Evolutionary conservation across 73 alveolate genomes (phyloP), one percentile per base, ranked within the genome.

Genomic region (Paraurostyla sp.): DNA sequence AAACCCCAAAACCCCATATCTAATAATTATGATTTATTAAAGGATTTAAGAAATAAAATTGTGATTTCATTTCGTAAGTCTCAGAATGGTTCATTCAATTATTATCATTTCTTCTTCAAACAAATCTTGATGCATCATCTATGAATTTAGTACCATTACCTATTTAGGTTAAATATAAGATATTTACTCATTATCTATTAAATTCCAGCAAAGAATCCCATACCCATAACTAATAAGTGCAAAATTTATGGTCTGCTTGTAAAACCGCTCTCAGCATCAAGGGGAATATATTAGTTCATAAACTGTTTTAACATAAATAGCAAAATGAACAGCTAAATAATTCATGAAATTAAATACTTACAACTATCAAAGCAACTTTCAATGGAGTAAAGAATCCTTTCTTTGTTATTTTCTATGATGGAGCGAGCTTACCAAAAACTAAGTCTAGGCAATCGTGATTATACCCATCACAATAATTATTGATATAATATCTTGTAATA

Each of bases 401-500:
- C 80, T 62, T 32, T 15, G 11, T 4, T 6, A 62, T 62, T 32
- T 62, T 62, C 7, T 43, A 9, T 15, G 52, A 49, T 50, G 90
- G 80, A 18, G 38, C 59, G 56, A 80, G 32, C 68, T 89, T 78
- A 0, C 94, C 95, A 30, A 88, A 29, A 40, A 90, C 84, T 48
- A 91, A 76, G 85, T 95, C 98, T 42, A 91, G 85, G 57, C 97
- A 93, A 62, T 89, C 99, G 73, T 96, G 96, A 57, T 91, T 93
- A 76, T 93, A 92, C 0, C 98, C 99, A 92, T 98, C 99, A 22
- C 86, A 71, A 89, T 92, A 98, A 86, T 98, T 96, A 88, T 95
- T 95, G 63, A 94, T 95, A 87, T 88, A 94, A 90, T 96, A 98
- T 94, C 99, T 98, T 27, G 80, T 76, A 16, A 93, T 56, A 65